Evolutionary conservation across 495 filamentous ascomycete genomes (phyloP), one percentile per base, ranked within the genome.

Genomic region (Bathelium albidoporum): DNA sequence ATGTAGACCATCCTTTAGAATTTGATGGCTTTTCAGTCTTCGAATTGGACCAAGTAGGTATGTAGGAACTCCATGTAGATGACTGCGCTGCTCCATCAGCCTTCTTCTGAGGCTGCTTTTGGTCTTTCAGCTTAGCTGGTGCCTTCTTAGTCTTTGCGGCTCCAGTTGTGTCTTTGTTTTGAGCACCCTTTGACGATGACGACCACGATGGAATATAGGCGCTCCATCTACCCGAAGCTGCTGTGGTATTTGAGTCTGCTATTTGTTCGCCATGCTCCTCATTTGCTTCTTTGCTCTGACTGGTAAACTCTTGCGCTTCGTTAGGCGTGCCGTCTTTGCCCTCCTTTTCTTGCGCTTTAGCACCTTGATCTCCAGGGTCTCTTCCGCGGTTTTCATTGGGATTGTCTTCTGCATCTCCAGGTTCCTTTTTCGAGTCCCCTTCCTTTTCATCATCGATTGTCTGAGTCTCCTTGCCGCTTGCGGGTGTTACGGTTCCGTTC

Each of bases 1-100:
- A 75, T 2, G 72, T 70, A 20, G 64, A 62, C 74, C 74, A 77
- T 39, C 66, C 70, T 64, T 65, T 66, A 14, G 72, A 71, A 22
- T 66, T 66, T 1, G 61, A 62, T 62, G 65, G 63, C 58, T 72
- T 70, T 36, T 72, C 65, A 2, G 64, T 64, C 49, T 71, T 68
- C 2, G 68, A 26, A 24, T 24, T 55, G 11, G 49, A 55, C 49
- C 49, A 55, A 29, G 62, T 59, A 29, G 32, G 65, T 24, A 69
- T 64, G 32, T 69, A 69, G 1, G 68, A 69, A 31, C 65, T 65
- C 68, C 68, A 69, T 12, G 59, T 67, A 34, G 39, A 65, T 41
- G 64, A 64, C 63, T 65, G 68, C 18, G 58, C 32, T 11, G 5
- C 24, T 18, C 58, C 58, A 5, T 22, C 32, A n/a, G 59, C 31